phyloP scores from a whole-genome alignment of 768 basidiomycete species.

The Kwoniella dendrophila region DNA sequence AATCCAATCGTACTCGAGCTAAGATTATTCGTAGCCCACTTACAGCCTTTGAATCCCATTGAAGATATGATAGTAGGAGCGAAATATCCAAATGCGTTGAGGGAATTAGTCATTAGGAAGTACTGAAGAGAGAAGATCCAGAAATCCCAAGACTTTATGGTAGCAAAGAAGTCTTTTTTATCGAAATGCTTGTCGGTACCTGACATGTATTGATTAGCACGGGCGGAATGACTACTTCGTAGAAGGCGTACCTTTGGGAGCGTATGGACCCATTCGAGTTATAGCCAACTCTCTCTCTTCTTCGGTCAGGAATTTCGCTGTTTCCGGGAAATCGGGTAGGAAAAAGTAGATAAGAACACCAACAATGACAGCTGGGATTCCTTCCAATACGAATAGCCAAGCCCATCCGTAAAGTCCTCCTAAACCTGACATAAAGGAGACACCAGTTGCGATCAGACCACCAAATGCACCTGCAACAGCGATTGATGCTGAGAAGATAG shows the following conservation, averaged over 20 bases:
- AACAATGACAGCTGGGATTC: slow-evolving; percentile 29
- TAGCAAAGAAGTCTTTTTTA: slow-evolving; percentile 29
- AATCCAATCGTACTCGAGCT: not conserved
- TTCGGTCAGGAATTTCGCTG: slow-evolving; percentile 38
- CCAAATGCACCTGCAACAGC: slow-evolving; percentile 61
- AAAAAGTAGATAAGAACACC: slow-evolving; percentile 32
- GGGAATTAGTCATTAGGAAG: slow-evolving; percentile 13
- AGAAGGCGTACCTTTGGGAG: slow-evolving; percentile 22
- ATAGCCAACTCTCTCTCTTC: slow-evolving; percentile 27
- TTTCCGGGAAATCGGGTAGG: slow-evolving; percentile 41
- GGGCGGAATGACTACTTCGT: not conserved
- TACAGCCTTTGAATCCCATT: slow-evolving; percentile 43
- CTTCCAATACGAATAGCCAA: slow-evolving; percentile 42
- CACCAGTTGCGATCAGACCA: slow-evolving; percentile 78
- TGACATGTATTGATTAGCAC: not conserved
- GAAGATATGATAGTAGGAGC: slow-evolving; percentile 25
- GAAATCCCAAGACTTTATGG: slow-evolving; percentile 25
- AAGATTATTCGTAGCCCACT: slow-evolving; percentile 3
- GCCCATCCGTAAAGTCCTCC: slow-evolving; percentile 37
- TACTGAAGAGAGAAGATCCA: slow-evolving; percentile 24
- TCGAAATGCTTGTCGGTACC: slow-evolving; percentile 36
- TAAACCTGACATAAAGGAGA: slow-evolving; percentile 63
- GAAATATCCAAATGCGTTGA: slow-evolving; percentile 34
- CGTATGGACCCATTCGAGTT: slow-evolving; percentile 29
- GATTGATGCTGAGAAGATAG: slow-evolving; percentile 38